These are phyloP conservation scores for Heteromeles arbutifolia DNA, from an alignment of 306 rosid genomes.

Conservation along the genomic window DNA sequence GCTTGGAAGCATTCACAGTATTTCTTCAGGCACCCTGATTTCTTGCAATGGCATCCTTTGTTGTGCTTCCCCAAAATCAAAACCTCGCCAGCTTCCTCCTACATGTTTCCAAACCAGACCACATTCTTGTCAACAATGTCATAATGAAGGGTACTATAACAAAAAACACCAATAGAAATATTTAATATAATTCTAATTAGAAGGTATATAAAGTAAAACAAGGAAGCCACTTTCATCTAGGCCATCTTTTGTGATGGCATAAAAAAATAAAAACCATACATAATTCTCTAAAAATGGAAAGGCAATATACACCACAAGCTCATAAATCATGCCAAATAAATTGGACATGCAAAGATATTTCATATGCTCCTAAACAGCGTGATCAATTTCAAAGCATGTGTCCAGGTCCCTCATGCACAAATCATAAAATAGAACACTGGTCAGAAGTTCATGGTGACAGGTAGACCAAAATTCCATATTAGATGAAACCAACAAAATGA, in stretches of 20 bases:
- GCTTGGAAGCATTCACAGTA: constrained; percentile 99
- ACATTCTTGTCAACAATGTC: constrained; percentile 16
- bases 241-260: background rate
- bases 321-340: background rate
- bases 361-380: background rate
- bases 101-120: constrained; percentile 29
- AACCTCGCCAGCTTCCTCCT: constrained; percentile 94
- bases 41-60: constrained; percentile 98
- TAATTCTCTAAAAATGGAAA: constrained; percentile 1
- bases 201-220: constrained; percentile 12
- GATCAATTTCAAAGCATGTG: background rate
- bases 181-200: background rate
- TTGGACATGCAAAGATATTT: background rate
- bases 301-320: background rate
- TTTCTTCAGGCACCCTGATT: constrained; percentile 95
- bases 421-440: background rate
- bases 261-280: background rate
- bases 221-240: background rate
- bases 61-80: constrained; percentile 83
- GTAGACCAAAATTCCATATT: no score
- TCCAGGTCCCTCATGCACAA: background rate
- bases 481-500: no score
- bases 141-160: background rate
- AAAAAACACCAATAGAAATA: background rate
- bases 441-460: background rate